Evolutionary conservation across 2,329 filamentous ascomycete genomes (phyloP), one percentile per base, ranked within the genome.

Genomic region (Davidsoniella eucalypti): DNA sequence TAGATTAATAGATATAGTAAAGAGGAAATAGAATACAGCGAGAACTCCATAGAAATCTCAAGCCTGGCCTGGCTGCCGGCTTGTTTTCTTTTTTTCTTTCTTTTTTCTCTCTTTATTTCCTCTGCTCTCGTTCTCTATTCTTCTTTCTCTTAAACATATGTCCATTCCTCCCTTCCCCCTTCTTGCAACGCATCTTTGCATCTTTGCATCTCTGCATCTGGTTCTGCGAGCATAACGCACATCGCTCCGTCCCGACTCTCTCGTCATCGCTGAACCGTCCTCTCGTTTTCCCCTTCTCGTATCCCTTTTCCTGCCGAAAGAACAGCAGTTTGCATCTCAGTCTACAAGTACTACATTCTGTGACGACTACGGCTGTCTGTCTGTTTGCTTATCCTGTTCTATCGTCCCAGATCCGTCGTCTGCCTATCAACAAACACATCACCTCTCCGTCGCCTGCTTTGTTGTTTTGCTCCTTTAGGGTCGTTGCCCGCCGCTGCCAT

Each of bases 261-360:
- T 33, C 29, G 40, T 49, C 25, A 37, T 43, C 23, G 29, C 29
- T 43, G 18, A 17, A 49, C 40, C 21, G 39, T 43, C 44, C 44
- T 38, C 38, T 47, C 44, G 44, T 47, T 47, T 47, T 33, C 29
- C 12, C 12, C 29, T 33, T 33, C 29, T 33, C 29, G 29, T 33
- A 33, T 33, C 29, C 29, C 29, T 33, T 49, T 40, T 43, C n/a
- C 25, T 44, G 17, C 37, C 43, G 33, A n/a, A 41, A 41, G 39
- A 17, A 41, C 18, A 4, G 29, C 29, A 17, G 43, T 36, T 39
- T 38, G 40, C 21, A 25, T 16, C 17, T 43, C 16, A 48, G 5
- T 38, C 39, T 25, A 36, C n/a, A 29, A 18, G 5, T 45, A 29
- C 42, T 9, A 18, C 21, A 23, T 23, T 23, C 21, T 23, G 21